Evolutionary conservation across 108 stramenopile genomes (phyloP).

Genomic region (Schizochytrium sp.): DNA sequence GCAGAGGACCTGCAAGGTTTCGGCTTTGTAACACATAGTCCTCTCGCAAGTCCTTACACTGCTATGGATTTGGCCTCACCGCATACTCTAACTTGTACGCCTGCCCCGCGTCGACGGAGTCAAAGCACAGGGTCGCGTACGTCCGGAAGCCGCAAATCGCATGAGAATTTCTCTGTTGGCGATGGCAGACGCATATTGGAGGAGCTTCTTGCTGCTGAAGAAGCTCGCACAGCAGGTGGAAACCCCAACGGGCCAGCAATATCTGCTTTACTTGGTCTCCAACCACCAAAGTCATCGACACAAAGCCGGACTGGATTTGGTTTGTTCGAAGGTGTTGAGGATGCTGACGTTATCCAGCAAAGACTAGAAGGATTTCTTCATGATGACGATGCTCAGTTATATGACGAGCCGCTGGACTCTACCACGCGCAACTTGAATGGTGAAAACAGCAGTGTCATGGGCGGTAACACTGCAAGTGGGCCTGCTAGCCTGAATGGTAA

Average conservation of each 20-base stretch:
- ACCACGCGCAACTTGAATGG: no score
- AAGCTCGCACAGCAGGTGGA: constrained; percentile 21
- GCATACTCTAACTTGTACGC: not conserved
- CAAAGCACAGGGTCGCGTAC: not conserved
- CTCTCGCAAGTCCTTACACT: not conserved
- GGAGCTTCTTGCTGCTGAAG: constrained; percentile 44
- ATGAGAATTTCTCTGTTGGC: not conserved
- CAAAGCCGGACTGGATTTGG: not conserved
- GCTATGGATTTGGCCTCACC: not conserved
- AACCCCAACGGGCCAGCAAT: constrained; percentile 7
- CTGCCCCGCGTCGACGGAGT: not conserved
- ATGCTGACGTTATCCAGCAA: no score
- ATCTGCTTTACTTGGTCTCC: not conserved
- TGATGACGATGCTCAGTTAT: no score
- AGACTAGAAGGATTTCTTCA: no score
- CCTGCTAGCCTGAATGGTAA: no score
- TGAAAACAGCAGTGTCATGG: no score
- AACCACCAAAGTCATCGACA: not conserved
- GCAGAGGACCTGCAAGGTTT: not conserved
- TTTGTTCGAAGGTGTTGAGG: no score
- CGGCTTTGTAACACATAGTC: not conserved
- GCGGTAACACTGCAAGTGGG: no score
- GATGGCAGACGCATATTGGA: constrained; percentile 56
- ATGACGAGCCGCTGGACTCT: no score
- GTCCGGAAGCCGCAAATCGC: not conserved